A percentile compares a stretch with the other conserved stretches of the same genome.
Conservation (phyloP, 2,329 filamentous ascomycete genomes). For the Rutstroemia sp. region DNA sequence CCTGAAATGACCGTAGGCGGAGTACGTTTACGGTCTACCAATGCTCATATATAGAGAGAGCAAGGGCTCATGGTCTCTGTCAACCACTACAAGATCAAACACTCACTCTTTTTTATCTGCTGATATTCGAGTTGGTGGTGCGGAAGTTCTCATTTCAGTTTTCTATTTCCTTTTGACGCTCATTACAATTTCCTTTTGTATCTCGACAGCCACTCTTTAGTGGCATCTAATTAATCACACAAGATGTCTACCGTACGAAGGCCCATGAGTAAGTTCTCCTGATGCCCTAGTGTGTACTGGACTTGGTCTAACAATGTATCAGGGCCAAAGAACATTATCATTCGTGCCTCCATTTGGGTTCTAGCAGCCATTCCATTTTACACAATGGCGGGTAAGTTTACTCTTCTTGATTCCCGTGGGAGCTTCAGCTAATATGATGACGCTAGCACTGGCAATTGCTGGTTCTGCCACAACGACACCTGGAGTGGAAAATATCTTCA, state of each 20-base stretch:
- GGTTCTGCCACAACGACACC: constrained; percentile 4
- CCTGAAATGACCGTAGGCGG: no score
- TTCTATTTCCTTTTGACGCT: constrained; percentile 1
- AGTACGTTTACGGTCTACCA: background rate
- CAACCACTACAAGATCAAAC: background rate
- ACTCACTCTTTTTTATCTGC: background rate
- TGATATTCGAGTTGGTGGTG: background rate
- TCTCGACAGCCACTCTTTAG: background rate
- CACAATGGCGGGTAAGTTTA: background rate
- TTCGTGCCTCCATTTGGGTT: constrained; percentile 3
- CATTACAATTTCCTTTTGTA: background rate
- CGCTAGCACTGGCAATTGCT: constrained; percentile 2
- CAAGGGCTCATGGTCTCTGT: background rate
- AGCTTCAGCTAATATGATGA: background rate
- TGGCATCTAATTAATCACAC: background rate
- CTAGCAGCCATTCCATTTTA: constrained; percentile 4
- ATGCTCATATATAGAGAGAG: constrained; percentile 1
- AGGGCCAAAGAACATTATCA: constrained; percentile 6
- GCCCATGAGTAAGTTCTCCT: constrained; percentile 5
- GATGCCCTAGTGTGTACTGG: background rate
- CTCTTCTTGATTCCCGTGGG: background rate
- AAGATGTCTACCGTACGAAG: constrained; percentile 4
- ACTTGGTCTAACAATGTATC: background rate
- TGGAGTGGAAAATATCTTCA: constrained; percentile 2
- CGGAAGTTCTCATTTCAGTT: background rate